Evolutionary conservation across 1,139 yeast genomes (phyloP), one percentile per base, ranked within the genome.

Genomic region (Pichia sp.): DNA sequence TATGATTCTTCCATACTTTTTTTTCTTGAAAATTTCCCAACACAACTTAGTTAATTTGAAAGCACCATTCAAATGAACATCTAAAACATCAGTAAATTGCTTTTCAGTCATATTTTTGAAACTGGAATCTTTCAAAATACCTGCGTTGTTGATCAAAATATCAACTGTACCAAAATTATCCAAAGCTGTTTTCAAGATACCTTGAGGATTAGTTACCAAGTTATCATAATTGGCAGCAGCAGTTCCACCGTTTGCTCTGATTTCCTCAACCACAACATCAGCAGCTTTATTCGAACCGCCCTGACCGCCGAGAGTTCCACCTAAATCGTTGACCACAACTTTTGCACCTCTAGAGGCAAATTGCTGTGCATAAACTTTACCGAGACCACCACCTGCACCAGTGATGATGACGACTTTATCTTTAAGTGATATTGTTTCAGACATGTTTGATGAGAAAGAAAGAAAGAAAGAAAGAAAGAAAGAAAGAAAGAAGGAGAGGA

Each of bases 381-480:
- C 98, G 40, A 91, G 75, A 31, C 97, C 98, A 55, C 96, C 97
- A 51, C 98, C 98, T 39, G 96, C 94, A 35, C 97, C 98, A 45
- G 97, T 91, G 62, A 91, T 80, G 50, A 88, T 76, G 27, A 87
- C 96, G 38, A 88, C 96, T 61, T 83, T 80, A 57, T 79, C 87
- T 55, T 84, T 82, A 5, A 44, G 22, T 9, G 42, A 23, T 3
- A 43, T 41, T 27, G 19, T 19, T 19, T 40, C 35, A 10, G 39
- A 14, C 43, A 34, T 38, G 13, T 22, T 33, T 14, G 10, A 2
- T 10, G n/a, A 21, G 21, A 20, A 26, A 18, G 19, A 18, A 26
- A 22, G 22, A 21, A 14, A 31, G 10, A 6, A 23, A 23, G 19
- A 31, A 10, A 14, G 10, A 21, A 21, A 24, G 13, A 14, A n/a